Evolutionary conservation across 2,329 filamentous ascomycete species (phyloP).

Genomic region (Calonectria fujianensis): DNA sequence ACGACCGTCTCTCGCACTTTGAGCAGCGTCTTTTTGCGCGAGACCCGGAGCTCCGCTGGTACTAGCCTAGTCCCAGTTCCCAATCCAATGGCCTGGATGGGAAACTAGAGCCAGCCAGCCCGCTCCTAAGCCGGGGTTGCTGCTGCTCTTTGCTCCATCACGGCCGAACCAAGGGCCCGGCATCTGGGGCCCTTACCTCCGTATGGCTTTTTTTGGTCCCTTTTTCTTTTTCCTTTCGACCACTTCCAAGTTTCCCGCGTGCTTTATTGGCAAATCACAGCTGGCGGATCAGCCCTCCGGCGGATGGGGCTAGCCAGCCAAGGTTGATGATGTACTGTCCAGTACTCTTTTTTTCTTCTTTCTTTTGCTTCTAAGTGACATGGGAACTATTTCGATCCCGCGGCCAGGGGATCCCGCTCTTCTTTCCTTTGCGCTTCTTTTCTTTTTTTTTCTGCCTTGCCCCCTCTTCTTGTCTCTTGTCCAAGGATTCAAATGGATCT

Average conservation of each 20-base stretch:
- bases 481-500: constrained; percentile 8
- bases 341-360: background rate
- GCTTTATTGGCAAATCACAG: constrained; percentile 8
- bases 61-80: constrained; percentile 22
- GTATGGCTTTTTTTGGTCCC: constrained; percentile 9
- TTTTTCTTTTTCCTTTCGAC: background rate
- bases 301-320: background rate
- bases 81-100: constrained; percentile 28
- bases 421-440: background rate
- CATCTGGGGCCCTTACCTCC: constrained; percentile 12
- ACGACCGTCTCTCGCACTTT: constrained; percentile 7
- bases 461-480: background rate
- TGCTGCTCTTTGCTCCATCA: constrained; percentile 18
- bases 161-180: constrained; percentile 32
- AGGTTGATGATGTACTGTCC: constrained; percentile 7
- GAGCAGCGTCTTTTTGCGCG: background rate
- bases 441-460: background rate
- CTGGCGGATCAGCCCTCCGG: background rate
- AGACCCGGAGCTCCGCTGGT: constrained; percentile 4
- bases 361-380: background rate
- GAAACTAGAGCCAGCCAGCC: constrained; percentile 14
- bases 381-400: constrained; percentile 24
- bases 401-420: constrained; percentile 18
- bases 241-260: background rate
- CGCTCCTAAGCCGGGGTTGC: constrained; percentile 18